These are phyloP conservation scores for Parsonsia alboflavescens DNA, from an alignment of 257 asterid species.

Conservation along the genomic window DNA sequence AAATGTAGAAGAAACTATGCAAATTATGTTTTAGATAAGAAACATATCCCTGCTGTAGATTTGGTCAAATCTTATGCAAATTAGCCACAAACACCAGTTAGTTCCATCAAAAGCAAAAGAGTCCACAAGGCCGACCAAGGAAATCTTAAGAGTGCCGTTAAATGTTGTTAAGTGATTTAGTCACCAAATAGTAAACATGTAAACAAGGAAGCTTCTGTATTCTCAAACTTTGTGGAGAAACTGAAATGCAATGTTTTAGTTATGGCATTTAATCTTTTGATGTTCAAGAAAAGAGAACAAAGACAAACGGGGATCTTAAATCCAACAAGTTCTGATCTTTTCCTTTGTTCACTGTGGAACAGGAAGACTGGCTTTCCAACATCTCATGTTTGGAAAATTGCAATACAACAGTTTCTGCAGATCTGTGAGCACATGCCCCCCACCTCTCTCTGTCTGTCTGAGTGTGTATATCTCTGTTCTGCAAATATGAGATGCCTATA, in stretches of 20 bases:
- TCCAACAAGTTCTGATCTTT: slow-evolving; percentile 12
- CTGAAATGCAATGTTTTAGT: neutral
- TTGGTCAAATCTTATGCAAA: neutral
- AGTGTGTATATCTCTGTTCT: neutral
- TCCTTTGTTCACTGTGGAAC: slow-evolving; percentile 17
- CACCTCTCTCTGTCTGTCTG: neutral
- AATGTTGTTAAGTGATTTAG: neutral
- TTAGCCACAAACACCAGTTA: neutral
- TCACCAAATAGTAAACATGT: neutral
- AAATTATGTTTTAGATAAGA: neutral
- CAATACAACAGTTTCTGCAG: slow-evolving; percentile 65
- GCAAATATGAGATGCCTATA: neutral
- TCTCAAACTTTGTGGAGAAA: neutral
- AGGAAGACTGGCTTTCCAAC: slow-evolving; percentile 44
- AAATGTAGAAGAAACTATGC: neutral
- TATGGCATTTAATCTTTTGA: neutral
- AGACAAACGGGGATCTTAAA: neutral
- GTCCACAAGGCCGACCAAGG: neutral
- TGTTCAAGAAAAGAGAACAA: neutral
- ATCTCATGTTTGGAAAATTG: slow-evolving; percentile 47
- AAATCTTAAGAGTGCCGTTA: neutral
- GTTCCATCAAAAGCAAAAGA: neutral
- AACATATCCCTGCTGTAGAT: neutral
- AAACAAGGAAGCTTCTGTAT: neutral
- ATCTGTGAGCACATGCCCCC: slow-evolving; percentile 49